Base-by-base conservation (phyloP, 192 early-diverging fungal genomes). In the Coemansia sp. region DNA sequence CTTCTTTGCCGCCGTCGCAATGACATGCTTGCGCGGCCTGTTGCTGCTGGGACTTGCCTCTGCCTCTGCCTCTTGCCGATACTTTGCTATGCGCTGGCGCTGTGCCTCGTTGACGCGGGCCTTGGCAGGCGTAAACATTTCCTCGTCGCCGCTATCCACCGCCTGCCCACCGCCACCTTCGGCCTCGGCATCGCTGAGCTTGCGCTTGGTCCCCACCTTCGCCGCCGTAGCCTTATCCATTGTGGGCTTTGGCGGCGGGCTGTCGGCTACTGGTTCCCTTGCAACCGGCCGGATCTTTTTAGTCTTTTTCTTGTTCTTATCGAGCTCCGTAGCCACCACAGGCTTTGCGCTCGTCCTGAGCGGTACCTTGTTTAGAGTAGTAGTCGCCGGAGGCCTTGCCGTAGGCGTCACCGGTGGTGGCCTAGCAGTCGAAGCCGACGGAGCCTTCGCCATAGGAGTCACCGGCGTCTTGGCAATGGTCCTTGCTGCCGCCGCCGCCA, bases 151-250 rank as follows among this genome's bases (percentile, higher is more conserved):
- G 55, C 68, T 76, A 36, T 70, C 73, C 13, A 33, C 61, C 9
- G 72, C 67, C 16, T 14, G 37, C 28, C 46, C 48, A 13, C 43
- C 31, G 43, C 59, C 16, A 33, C 56, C 34, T n/a, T 57, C 43
- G 0, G 57, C 20, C 57, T 71, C 66, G 1, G 53, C 65, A 23
- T 75, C 73, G 66, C 69, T 71, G 37, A 69, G 73, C 73, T 74
- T 81, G 66, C 78, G 78, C 69, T 81, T 81, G 20, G 58, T 23
- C 0, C 68, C 69, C 0, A 60, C 33, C 48, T 31, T 37, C 57
- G 50, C 66, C 42, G 53, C 63, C 23, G 60, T 16, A 0, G 69
- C 69, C 43, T 60, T 59, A n/a, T 62, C 69, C 55, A 70, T 62
- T n/a, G 58, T 59, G 14, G 58, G 18, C n/a, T 24, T 56, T 13